Base-by-base conservation (phyloP, 768 basidiomycete species). In the Clitopilus passeckerianus region DNA sequence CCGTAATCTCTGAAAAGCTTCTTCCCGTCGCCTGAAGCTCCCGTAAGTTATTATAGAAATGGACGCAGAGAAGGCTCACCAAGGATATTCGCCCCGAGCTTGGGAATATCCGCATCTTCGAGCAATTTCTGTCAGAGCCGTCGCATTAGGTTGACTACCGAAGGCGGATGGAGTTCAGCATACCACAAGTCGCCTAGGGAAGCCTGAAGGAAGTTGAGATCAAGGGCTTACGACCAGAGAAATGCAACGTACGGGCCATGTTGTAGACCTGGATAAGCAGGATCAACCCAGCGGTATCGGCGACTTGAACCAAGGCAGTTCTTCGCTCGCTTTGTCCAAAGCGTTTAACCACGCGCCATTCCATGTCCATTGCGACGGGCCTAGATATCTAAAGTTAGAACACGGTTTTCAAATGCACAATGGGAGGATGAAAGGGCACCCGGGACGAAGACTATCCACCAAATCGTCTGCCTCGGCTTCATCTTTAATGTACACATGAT, bases 1-100 rank as follows among this genome's bases (percentile, higher is more conserved):
- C 76, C 76, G 59, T 74, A 75, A 59, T 77, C 75, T 27, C 68
- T 62, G 58, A 74, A 75, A 1, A 76, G 63, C 57, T 77, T 77
- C 58, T 65, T 71, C 14, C 73, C 76, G 53, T 77, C 76, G 57
- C 70, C 75, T 76, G 57, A 33, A 37, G n/a, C 7, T 34, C 6
- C 27, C 14, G 30, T 22, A 33, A 30, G 18, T 44, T 4, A 6
- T 6, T 33, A 16, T 16, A 34, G n/a, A 7, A n/a, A 16, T 8
- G 30, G 14, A 54, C 9, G 16, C 10, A 52, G 23, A 12, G 8
- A 14, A 23, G 22, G 57, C 67, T 50, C 43, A 75, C 74, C 71
- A 35, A 71, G 24, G 34, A 75, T 72, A 54, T 74, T 75, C 8
- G 66, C 74, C 1, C 74, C 74, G 18, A 74, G 52, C 56, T 75